Evolutionary conservation across 352 stramenopile genomes (phyloP).

Genomic region (Elongisporangium senticosum): DNA sequence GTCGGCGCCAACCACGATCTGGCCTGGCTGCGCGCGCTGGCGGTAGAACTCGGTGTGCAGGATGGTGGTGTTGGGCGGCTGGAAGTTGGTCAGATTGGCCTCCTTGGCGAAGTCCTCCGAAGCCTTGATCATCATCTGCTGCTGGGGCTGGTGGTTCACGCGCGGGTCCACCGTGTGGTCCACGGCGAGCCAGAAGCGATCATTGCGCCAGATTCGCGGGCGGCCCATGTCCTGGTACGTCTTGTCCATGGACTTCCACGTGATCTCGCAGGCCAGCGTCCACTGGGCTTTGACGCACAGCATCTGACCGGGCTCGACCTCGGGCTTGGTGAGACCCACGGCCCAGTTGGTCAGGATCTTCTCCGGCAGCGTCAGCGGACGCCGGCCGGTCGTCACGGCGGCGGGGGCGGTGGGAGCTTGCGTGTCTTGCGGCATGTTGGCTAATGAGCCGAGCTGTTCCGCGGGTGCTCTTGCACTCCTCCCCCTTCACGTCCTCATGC

Average conservation of each 20-base stretch:
- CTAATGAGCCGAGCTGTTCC: constrained; percentile 5
- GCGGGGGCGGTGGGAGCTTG: constrained; percentile 2
- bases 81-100: constrained; percentile 74
- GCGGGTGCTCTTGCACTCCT: background rate
- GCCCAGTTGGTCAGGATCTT: constrained; percentile 80
- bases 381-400: constrained; percentile 15
- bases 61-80: constrained; percentile 83
- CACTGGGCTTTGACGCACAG: constrained; percentile 82
- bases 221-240: constrained; percentile 84
- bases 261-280: constrained; percentile 83
- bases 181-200: constrained; percentile 84
- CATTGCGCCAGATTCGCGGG: constrained; percentile 77
- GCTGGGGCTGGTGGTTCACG: constrained; percentile 73
- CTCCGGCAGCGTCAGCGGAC: constrained; percentile 71
- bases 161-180: constrained; percentile 83
- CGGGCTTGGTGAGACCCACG: constrained; percentile 59
- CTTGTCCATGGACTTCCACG: constrained; percentile 89
- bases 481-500: background rate
- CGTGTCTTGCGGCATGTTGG: constrained; percentile 6
- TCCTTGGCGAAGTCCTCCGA: constrained; percentile 79
- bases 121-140: constrained; percentile 88
- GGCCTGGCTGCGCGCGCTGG: constrained; percentile 72
- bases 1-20: constrained; percentile 82
- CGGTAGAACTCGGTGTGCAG: constrained; percentile 86
- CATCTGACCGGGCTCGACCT: constrained; percentile 66